Evolutionary conservation across 257 asterid species (phyloP).

Genomic region (Agastache rugosa): DNA sequence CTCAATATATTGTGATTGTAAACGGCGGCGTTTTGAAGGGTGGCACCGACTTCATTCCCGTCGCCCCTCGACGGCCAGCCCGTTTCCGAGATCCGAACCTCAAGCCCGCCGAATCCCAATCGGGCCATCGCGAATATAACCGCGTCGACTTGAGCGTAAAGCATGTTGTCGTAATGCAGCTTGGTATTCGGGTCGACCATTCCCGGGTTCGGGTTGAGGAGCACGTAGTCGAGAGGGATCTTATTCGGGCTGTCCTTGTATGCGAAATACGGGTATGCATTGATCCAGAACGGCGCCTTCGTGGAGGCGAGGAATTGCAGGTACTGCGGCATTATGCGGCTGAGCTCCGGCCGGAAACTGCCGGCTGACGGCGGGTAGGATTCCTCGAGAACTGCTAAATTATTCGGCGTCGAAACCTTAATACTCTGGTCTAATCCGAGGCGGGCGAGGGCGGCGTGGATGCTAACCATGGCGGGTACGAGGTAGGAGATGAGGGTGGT

Average conservation of each 20-base stretch:
- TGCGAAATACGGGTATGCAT: slow-evolving; percentile 92
- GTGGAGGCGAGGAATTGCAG: slow-evolving; percentile 65
- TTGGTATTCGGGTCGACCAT: slow-evolving; percentile 67
- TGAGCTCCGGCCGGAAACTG: slow-evolving; percentile 54
- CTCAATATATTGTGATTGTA: slow-evolving; percentile 67
- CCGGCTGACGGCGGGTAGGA: slow-evolving; percentile 97
- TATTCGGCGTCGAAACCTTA: slow-evolving; percentile 73
- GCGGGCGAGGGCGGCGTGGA: slow-evolving; percentile 64
- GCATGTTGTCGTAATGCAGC: slow-evolving; percentile 82
- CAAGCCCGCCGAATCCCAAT: slow-evolving; percentile 66
- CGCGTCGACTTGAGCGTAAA: slow-evolving; percentile 89
- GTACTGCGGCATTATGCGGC: slow-evolving; percentile 60
- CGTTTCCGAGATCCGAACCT: slow-evolving; percentile 77
- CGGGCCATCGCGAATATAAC: slow-evolving; percentile 65
- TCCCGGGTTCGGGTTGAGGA: slow-evolving; percentile 70
- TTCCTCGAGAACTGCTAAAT: slow-evolving; percentile 60
- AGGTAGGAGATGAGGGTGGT: slow-evolving; percentile 56
- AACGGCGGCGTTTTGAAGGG: slow-evolving; percentile 63
- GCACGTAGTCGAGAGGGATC: slow-evolving; percentile 68
- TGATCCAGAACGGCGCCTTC: slow-evolving; percentile 82
- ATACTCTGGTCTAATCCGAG: slow-evolving; percentile 58
- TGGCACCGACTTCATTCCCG: slow-evolving; percentile 63
- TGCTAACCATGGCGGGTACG: slow-evolving; percentile 77
- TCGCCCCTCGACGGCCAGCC: slow-evolving; percentile 96
- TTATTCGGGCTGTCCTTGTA: slow-evolving; percentile 68